phyloP scores from a whole-genome alignment of 768 basidiomycete species.

The Mycena polygramma region DNA sequence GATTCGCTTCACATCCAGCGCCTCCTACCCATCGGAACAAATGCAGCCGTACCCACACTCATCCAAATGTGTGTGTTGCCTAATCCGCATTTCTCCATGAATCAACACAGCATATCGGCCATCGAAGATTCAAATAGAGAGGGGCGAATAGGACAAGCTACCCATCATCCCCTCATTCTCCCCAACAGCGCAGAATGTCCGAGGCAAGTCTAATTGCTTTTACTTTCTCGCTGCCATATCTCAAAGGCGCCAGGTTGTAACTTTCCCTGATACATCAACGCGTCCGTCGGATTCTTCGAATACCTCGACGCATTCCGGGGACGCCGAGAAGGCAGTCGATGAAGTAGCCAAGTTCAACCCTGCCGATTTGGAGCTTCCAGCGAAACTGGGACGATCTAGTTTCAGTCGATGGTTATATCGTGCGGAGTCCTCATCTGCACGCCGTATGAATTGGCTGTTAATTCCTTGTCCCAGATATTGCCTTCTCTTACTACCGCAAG shows the following conservation, averaged over 20 bases:
- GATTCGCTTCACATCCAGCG: neutral
- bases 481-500: conserved; percentile 56
- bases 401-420: conserved; percentile 36
- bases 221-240: neutral
- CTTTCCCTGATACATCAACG: neutral
- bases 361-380: conserved; percentile 29
- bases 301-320: conserved; percentile 16
- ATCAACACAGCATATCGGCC: neutral
- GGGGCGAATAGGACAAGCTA: neutral
- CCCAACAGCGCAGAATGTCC: conserved; percentile 1
- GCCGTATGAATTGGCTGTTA: conserved; percentile 3
- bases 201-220: conserved; percentile 4
- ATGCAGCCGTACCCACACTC: too few species aligned
- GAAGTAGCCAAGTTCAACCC: conserved; percentile 14
- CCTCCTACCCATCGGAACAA: neutral
- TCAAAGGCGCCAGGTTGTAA: neutral
- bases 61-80: neutral
- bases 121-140: neutral
- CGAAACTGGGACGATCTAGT: conserved; percentile 35
- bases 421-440: neutral
- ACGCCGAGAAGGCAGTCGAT: conserved; percentile 17
- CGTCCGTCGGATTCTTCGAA: conserved; percentile 2
- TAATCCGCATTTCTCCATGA: neutral
- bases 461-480: conserved; percentile 44
- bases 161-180: neutral